Evolutionary conservation across 2,329 filamentous ascomycete species (phyloP), one percentile per base, ranked within the genome.

Genomic region (Didymosphaeria variabile): DNA sequence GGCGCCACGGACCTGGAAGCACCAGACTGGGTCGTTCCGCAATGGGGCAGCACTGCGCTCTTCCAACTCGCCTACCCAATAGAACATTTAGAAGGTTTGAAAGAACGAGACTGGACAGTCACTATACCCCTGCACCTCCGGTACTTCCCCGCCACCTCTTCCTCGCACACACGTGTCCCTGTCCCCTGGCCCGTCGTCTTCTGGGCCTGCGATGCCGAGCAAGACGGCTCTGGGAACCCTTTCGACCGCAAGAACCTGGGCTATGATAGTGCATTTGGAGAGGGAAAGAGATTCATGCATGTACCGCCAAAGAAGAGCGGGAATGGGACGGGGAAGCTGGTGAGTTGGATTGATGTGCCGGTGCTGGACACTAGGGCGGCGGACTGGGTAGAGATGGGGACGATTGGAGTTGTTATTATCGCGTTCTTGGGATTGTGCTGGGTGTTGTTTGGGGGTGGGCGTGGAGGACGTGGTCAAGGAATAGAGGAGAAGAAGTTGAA

Each of bases 1-100:
- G 86, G 91, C 13, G 91, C 92, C 21, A 91, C 94, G 7, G 94
- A 98, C 68, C 88, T 98, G 56, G 94, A 98, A 80, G 93, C 93
- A 0, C 94, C 94, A 1, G 90, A 90, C 69, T 98, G 96, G 82
- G 87, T 89, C 1, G 85, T 93, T 32, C 74, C 85, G 7, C 78
- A 84, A 34, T 97, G 94, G 94, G 94, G 94, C 5, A 94, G 91
- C 0, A 88, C 86, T 17, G 83, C 93, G 17, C 84, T 97, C 5
- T 79, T 97, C 21, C 89, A 95, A 73, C 84, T 98, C 42, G 86
- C 87, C 0, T 82, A 84, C 1, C 87, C 90, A 0, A 32, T 12
- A 36, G 4, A 45, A 23, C 2, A 4, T 1, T 2, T 31, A 42
- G 4, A 45, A 13, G 19, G 19, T 5, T 2, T 32, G 2, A 19